These are phyloP conservation scores for Cutaneotrichosporon mucoides DNA, from an alignment of 1,284 basidiomycete species.

Conservation along the genomic window DNA sequence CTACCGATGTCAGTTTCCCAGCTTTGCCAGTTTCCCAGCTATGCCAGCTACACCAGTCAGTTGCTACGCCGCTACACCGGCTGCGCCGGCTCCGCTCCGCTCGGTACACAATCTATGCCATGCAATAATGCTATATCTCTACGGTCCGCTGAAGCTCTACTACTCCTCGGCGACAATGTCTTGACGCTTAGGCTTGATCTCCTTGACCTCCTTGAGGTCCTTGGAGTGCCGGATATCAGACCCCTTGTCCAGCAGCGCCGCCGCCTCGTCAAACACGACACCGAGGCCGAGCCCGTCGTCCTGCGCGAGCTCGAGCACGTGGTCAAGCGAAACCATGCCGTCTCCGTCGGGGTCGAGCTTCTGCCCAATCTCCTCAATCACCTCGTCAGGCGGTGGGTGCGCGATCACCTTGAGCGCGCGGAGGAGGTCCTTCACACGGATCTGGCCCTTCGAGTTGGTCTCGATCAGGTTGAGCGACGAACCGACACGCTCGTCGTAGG, in stretches of 20 bases:
- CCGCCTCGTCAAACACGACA: conserved; percentile 43
- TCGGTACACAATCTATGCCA: conserved; percentile 1
- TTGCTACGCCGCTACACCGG: too few species aligned
- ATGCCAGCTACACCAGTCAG: too few species aligned
- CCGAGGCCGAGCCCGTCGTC: conserved; percentile 49
- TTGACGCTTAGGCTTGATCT: conserved; percentile 47
- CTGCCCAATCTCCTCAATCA: conserved; percentile 81
- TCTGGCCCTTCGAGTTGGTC: conserved; percentile 83
- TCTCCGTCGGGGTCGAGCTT: conserved; percentile 96
- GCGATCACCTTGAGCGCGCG: conserved; percentile 90
- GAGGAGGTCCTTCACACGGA: conserved; percentile 83
- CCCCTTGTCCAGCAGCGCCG: conserved; percentile 43
- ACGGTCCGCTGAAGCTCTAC: conserved; percentile 7
- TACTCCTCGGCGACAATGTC: conserved; percentile 43
- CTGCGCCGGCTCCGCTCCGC: too few species aligned
- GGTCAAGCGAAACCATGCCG: conserved; percentile 66
- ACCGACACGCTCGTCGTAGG: conserved; percentile 88
- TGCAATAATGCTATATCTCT: conserved; percentile 1
- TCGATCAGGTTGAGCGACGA: conserved; percentile 91
- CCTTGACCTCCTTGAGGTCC: conserved; percentile 37
- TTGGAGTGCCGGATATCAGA: conserved; percentile 46
- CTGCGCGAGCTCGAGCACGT: conserved; percentile 50
- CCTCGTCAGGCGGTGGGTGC: conserved; percentile 85
- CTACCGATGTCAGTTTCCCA: too few species aligned
- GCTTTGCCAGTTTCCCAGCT: too few species aligned